Evolutionary conservation across 169 alveolate genomes (phyloP), one percentile per base, ranked within the genome.

Genomic region (Plasmodium inui): DNA sequence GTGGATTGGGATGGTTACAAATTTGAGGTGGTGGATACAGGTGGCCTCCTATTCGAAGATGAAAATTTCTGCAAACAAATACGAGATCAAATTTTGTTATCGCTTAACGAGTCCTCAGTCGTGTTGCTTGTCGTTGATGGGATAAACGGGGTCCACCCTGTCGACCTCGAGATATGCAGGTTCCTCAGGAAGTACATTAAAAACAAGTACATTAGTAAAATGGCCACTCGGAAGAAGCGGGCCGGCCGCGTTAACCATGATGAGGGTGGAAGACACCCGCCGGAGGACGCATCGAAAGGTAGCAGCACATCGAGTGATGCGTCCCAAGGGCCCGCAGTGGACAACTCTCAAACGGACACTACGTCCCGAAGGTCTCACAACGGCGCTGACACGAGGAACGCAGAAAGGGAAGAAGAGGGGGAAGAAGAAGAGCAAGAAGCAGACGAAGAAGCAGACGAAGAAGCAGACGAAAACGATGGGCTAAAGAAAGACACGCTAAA

Each of bases 41-140:
- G 97, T 26, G 98, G 98, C 14, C 67, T 95, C 34, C 82, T 93
- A n/a, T 95, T 95, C 80, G 97, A 95, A 28, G 95, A 86, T 73
- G 76, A 83, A 28, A 95, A 93, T 10, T 93, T 96, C 34, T 96
- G 95, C 10, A 89, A 92, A 55, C 97, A 95, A 92, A 73, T 93
- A 39, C 39, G 76, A 53, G 74, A 70, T 37, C 94, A 61, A 57
- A 80, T 70, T 72, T 28, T 76, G 37, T 71, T 83, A 17, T 92
- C 98, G 6, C 92, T 96, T 34, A 73, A 85, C 50, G 97, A 96
- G 39, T 92, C 98, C 3, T 92, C 97, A 30, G 96, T 92, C 57
- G 96, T 94, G 70, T 67, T 96, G 44, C 78, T 96, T 37, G 96
- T 96, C 55, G 98, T 96, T 30, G 98, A 96, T 91, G 98, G 97